Conservation (phyloP, 1,284 basidiomycete genomes). For the Somion occarium region DNA sequence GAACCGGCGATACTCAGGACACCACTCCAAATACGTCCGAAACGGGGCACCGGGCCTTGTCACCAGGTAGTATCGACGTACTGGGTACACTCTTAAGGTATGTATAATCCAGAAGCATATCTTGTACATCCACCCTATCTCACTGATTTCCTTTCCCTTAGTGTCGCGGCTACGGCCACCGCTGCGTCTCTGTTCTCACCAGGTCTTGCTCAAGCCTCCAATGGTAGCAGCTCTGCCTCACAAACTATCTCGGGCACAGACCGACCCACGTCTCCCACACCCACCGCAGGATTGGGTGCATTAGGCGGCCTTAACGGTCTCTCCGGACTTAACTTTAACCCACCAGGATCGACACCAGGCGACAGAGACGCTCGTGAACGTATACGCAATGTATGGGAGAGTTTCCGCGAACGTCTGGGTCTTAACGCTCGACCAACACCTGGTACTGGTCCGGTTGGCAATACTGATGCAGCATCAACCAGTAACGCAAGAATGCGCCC, state of each 20-base stretch:
- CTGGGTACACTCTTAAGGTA: slow-evolving; percentile 75
- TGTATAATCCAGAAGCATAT: slow-evolving; percentile 17
- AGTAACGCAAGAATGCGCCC: slow-evolving; percentile 22
- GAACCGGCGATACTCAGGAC: slow-evolving; percentile 5
- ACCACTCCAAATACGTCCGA: slow-evolving; percentile 16
- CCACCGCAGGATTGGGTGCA: slow-evolving; percentile 39
- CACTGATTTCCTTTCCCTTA: slow-evolving; percentile 20
- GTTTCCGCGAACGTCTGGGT: slow-evolving; percentile 59
- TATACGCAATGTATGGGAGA: slow-evolving; percentile 49
- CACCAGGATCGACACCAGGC: slow-evolving; percentile 16
- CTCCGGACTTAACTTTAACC: slow-evolving; percentile 18
- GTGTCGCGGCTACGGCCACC: slow-evolving; percentile 77
- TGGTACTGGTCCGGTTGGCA: slow-evolving; percentile 8
- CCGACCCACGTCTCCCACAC: slow-evolving; percentile 44
- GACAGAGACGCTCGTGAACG: slow-evolving; percentile 7
- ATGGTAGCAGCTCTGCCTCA: slow-evolving; percentile 13
- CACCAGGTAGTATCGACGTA: slow-evolving; percentile 73
- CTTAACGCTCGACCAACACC: slow-evolving; percentile 22
- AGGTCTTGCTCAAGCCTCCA: slow-evolving; percentile 31
- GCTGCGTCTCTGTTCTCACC: slow-evolving; percentile 67
- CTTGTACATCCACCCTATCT: background rate
- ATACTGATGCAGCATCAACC: slow-evolving; percentile 6
- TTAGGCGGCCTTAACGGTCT: slow-evolving; percentile 21
- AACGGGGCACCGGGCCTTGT: slow-evolving; percentile 33
- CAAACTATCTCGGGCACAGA: slow-evolving; percentile 19